Evolutionary conservation across 805 yeast species (phyloP), one percentile per base, ranked within the genome.

Genomic region (Debaryomyces tyrocola): DNA sequence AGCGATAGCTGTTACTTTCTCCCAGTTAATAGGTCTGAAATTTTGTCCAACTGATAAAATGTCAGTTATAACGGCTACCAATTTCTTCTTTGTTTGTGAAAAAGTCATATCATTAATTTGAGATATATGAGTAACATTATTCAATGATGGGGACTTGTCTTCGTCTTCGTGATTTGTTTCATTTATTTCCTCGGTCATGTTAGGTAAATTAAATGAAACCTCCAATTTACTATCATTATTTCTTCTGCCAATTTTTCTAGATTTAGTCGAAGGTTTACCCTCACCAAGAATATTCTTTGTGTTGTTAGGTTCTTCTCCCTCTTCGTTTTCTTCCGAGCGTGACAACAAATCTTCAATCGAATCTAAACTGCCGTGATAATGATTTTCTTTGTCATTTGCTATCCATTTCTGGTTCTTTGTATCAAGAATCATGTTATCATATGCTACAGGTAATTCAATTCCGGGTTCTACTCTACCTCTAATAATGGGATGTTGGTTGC

Each of bases 31-130:
- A 20, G 64, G 58, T 1, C 68, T 61, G 6, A 68, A 59, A 7
- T 63, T 59, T 8, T 60, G 64, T 2, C 57, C 60, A 4, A 53
- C 55, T 1, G 78, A 67, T 41, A 75, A 61, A 2, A 60, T 54
- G 33, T 74, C 75, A 0, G 79, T 77, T 21, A 80, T 69, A 2
- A 75, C 67, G 6, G 78, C 63, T 4, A 78, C 78, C 33, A 80
- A 55, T 11, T 62, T 62, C 41, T 60, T 67, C 46, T 72, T 72
- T 0, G 79, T 68, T 50, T 77, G 76, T 1, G 81, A 66, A 52
- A 79, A 80, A 3, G 83, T 74, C 3, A 76, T 44, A 39, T 77
- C 76, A 10, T 65, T 63, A 5, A 77, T 44, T 24, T 73, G 73
- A 2, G 80, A 73, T 2, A 69, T 54, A 17, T 66, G 65, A 0